phyloP scores from a whole-genome alignment of 805 yeast genomes.

The Candida wancherniae region DNA sequence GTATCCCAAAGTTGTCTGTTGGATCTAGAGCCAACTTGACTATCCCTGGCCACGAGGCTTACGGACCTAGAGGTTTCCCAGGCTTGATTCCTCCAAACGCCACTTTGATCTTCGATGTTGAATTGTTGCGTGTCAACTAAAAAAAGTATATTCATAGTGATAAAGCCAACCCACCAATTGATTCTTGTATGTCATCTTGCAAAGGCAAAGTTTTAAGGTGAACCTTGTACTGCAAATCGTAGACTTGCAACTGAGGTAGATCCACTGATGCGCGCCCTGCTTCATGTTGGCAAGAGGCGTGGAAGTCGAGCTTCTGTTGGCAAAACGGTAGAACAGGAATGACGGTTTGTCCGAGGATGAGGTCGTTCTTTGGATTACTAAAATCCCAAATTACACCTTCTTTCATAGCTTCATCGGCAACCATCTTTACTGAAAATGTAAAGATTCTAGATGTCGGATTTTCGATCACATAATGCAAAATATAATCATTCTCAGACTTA shows the following conservation, averaged over 20 bases:
- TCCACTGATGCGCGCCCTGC: constrained; percentile 16
- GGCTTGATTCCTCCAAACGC: constrained; percentile 96
- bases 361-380: constrained; percentile 12
- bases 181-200: constrained; percentile 15
- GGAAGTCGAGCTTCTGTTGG: constrained; percentile 39
- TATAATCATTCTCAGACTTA: constrained; percentile 13
- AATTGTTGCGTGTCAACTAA: constrained; percentile 55
- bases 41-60: constrained; percentile 90
- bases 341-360: constrained; percentile 28
- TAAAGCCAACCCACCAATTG: constrained; percentile 12
- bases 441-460: constrained; percentile 72
- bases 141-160: not conserved
- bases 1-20: constrained; percentile 84
- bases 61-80: constrained; percentile 94
- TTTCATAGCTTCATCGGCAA: constrained; percentile 9
- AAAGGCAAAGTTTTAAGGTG: constrained; percentile 43
- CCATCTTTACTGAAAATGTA: constrained; percentile 45
- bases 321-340: constrained; percentile 62
- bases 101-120: constrained; percentile 82
- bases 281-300: constrained; percentile 10
- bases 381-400: constrained; percentile 13
- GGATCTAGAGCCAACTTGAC: constrained; percentile 92
- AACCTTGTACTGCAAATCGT: constrained; percentile 65
- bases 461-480: constrained; percentile 52
- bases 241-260: constrained; percentile 61